Base-by-base conservation (phyloP, 2,329 filamentous ascomycete species). In the Septoria petroselini region DNA sequence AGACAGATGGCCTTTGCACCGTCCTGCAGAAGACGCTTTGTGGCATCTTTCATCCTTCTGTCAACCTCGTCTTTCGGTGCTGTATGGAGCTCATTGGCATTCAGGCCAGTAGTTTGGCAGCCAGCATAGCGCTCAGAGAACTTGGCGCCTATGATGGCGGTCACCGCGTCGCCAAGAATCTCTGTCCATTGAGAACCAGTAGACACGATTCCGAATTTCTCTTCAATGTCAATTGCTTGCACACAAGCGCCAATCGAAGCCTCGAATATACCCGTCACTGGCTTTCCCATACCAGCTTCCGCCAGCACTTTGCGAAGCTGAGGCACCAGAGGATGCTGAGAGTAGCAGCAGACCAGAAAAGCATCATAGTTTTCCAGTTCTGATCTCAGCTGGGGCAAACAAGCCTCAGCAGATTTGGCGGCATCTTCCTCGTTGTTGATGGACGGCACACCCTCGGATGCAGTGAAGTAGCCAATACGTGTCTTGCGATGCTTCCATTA, bases 261-360 rank as follows among this genome's bases (percentile, higher is more conserved):
- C 69, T 96, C 91, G 63, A 96, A 93, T 48, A 97, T 95, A 4
- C 91, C 91, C 0, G 81, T 84, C 4, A 89, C 84, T 27, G 81
- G 78, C 68, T 72, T 79, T 51, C 30, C 11, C 7, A 56, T 58
- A 11, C 58, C 51, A 4, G 23, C 4, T 27, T 57, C 50, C 15
- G 39, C 37, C 11, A 62, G 31, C 7, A 53, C 48, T n/a, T 44
- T 39, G 8, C 67, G 69, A 44, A 67, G 61, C 1, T 64, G 56
- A 9, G 73, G 68, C 0, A 95, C 87, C 0, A 96, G 77, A 0
- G 86, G 83, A 64, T 96, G 90, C 1, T 86, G 82, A 52, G 87
- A 93, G 72, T 88, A 97, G 71, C 91, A 96, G 15, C 90, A 90
- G 2, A 96, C 79, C 0, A 96, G 77, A 54, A 94, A 84, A n/a